These are phyloP conservation scores for Blastobotrys malaysiensis DNA, from an alignment of 1,139 yeast genomes.

Conservation along the genomic window DNA sequence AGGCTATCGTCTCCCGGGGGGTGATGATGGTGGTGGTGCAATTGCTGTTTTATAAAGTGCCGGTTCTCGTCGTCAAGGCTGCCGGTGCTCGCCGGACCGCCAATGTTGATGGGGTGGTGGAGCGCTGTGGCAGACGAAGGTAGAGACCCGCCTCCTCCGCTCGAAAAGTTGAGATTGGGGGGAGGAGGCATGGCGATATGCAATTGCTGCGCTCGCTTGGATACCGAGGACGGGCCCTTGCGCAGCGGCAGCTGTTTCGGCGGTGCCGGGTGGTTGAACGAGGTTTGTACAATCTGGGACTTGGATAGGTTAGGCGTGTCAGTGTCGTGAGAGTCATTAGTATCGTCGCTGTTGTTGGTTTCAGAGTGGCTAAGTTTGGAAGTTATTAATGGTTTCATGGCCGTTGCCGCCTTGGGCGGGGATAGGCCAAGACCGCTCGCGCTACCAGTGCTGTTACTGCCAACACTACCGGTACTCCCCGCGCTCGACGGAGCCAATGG, in stretches of 20 bases:
- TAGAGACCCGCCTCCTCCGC: neutral
- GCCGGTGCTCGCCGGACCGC: neutral
- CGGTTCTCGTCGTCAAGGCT: constrained; percentile 2
- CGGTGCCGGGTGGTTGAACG: neutral
- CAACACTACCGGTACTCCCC: neutral
- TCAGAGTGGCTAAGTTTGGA: neutral
- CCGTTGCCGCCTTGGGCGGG: constrained; percentile 7
- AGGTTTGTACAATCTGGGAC: neutral
- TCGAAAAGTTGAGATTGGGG: constrained; percentile 13
- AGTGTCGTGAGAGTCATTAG: neutral
- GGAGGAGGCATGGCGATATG: constrained; percentile 30
- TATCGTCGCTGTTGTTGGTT: constrained; percentile 1
- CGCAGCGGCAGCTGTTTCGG: neutral
- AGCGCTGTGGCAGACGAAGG: neutral
- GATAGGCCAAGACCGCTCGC: constrained; percentile 2
- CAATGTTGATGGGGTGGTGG: constrained; percentile 2
- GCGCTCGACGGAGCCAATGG: constrained; percentile 7
- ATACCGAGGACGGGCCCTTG: neutral
- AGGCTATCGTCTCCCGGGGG: constrained; percentile 6
- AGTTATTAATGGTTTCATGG: neutral
- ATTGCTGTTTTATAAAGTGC: neutral
- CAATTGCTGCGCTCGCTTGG: constrained; percentile 9
- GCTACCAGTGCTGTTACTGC: neutral
- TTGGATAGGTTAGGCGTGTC: neutral
- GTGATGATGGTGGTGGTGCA: neutral